Conservation (phyloP, 176 grass and related monocot species). For the Urochloa ruziziensis region DNA sequence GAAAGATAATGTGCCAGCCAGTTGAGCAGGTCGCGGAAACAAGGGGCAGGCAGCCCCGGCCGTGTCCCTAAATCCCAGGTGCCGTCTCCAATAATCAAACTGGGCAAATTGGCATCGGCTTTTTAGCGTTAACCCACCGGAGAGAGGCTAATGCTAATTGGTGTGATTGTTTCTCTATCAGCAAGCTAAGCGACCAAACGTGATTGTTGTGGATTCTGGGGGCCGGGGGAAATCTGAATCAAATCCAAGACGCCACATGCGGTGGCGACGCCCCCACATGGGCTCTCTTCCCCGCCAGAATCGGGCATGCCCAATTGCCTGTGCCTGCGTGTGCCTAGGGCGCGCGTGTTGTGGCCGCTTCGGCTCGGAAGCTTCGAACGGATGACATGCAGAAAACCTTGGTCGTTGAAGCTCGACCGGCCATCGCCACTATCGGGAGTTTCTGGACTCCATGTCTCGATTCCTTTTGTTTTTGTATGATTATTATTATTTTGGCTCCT, state of each 20-base stretch:
- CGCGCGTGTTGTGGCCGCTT: no score
- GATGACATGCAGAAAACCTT: no score
- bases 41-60: not conserved
- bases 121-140: no score
- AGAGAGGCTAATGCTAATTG: no score
- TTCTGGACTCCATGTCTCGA: no score
- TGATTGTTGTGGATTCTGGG: slow-evolving; percentile 6
- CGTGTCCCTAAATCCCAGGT: slow-evolving; percentile 40
- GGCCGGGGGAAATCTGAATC: slow-evolving; percentile 1
- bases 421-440: no score
- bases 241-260: slow-evolving; percentile 38
- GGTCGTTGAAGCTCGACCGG: no score
- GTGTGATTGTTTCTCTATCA: no score
- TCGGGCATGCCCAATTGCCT: not conserved
- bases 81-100: not conserved
- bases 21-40: not conserved
- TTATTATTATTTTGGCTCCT: no score
- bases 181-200: not conserved
- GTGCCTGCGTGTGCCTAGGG: no score
- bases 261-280: not conserved
- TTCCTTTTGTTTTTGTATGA: no score
- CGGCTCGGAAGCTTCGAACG: no score
- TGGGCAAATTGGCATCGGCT: not conserved
- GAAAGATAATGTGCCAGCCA: not conserved
- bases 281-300: not conserved